Evolutionary conservation across 2,329 filamentous ascomycete species (phyloP).

Genomic region (Sarocladium brachiariae): DNA sequence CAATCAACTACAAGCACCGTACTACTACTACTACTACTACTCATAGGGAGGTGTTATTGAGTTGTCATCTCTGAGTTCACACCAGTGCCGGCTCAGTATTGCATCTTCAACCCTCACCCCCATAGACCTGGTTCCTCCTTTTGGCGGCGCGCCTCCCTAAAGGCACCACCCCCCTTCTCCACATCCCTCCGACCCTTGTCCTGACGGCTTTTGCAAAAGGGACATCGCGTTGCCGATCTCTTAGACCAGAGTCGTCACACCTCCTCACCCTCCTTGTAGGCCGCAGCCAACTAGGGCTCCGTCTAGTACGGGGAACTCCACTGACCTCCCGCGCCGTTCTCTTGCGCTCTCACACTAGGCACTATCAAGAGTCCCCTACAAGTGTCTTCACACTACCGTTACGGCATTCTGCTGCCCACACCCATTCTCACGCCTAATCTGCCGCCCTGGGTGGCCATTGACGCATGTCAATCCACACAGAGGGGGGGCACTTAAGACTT

Average conservation of each 20-base stretch:
- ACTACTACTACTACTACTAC: too few relatives aligned
- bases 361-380: constrained; percentile 4
- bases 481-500: constrained; percentile 49
- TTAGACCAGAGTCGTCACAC: constrained; percentile 47
- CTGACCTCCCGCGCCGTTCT: constrained; percentile 26
- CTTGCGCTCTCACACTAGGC: constrained; percentile 24
- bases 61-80: neutral
- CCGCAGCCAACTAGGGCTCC: constrained; percentile 3
- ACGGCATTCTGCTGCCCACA: constrained; percentile 7
- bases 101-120: constrained; percentile 3
- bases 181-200: constrained; percentile 30
- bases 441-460: constrained; percentile 18
- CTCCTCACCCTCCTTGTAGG: constrained; percentile 20
- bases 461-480: constrained; percentile 30
- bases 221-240: constrained; percentile 50
- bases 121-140: neutral
- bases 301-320: constrained; percentile 25
- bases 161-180: neutral
- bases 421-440: constrained; percentile 6
- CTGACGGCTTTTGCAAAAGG: constrained; percentile 40
- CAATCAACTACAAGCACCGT: neutral
- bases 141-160: neutral
- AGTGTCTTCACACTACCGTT: constrained; percentile 21
- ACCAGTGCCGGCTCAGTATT: neutral
- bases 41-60: neutral